Evolutionary conservation across 164 flowering plant genomes (phyloP), one percentile per base, ranked within the genome.

Genomic region (Magnolia changhungtana): DNA sequence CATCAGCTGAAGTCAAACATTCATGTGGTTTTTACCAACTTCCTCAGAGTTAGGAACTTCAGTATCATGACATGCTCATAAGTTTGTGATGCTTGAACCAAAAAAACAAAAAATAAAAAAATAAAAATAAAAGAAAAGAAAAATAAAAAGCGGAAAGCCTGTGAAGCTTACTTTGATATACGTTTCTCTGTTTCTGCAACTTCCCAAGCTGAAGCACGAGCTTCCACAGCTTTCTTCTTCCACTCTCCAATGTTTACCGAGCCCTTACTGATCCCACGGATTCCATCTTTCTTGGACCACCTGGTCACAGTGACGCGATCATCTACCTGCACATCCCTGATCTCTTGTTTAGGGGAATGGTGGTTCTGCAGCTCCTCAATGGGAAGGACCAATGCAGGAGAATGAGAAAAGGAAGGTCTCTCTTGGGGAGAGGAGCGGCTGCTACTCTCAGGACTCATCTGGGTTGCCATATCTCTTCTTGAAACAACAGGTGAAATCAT

Each of bases 391-490:
- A 88, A 79, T 7, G 90, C 70, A 49, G 77, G 82, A 72, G 86
- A 75, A n/a, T 83, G 63, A 75, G 89, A 80, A 76, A 85, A 84
- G 27, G 90, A 85, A 64, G 79, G 82, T 79, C 84, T 82, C 71
- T 77, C 78, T 74, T 83, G 75, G 24, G 95, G 90, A 78, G 98
- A 94, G 18, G 98, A 89, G 23, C 75, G 79, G 14, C 79, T 69
- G 84, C 96, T 91, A 24, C 87, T 82, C 63, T 85, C 90, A 21
- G 98, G 98, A 80, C 98, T 96, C 99, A 96, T 96, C 78, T 96
- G 99, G 6, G 98, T 96, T 45, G 98, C 97, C 89, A 93, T 85
- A 80, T 96, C 98, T 80, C 98, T 89, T 81, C 95, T 89, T 73
- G 97, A 91, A 78, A 88, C 90, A 72, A 78, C 83, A 59, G 83